Conservation (phyloP, 1,139 yeast species). For the Pichia terricola region DNA sequence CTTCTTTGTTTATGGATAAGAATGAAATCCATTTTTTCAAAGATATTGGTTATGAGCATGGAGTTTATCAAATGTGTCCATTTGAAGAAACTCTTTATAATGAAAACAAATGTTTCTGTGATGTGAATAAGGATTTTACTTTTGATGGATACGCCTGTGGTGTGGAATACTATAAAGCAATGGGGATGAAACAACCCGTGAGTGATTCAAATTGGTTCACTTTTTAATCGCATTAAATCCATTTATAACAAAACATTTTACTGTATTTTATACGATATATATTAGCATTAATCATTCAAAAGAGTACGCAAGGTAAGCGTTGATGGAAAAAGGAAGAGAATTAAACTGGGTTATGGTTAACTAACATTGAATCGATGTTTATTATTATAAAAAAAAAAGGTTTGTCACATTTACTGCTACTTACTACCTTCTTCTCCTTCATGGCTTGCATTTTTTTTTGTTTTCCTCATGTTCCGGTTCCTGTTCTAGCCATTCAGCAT, state of each 20-base stretch:
- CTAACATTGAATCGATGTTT: too few species aligned
- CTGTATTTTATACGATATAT: neutral
- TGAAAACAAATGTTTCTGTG: conserved; percentile 40
- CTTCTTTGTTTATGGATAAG: conserved; percentile 36
- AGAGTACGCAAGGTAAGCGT: too few species aligned
- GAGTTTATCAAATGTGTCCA: conserved; percentile 52
- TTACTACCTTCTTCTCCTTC: too few species aligned
- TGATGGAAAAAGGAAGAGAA: too few species aligned
- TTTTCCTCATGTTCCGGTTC: too few species aligned
- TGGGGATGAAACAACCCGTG: conserved; percentile 32
- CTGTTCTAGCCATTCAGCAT: too few species aligned
- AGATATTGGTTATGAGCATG: conserved; percentile 46
- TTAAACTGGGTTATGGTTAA: too few species aligned
- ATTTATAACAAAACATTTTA: neutral
- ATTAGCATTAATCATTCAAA: neutral
- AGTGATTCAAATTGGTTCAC: conserved; percentile 36
- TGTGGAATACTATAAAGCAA: conserved; percentile 41
- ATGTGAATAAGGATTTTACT: conserved; percentile 42
- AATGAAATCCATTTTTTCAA: conserved; percentile 43
- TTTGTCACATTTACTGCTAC: too few species aligned
- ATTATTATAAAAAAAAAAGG: too few species aligned
- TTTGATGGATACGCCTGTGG: conserved; percentile 48
- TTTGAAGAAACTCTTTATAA: conserved; percentile 33
- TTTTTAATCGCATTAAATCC: neutral
- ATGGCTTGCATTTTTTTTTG: too few species aligned